Conservation (phyloP, 1,139 yeast species). For the Blastobotrys petasosporus region DNA sequence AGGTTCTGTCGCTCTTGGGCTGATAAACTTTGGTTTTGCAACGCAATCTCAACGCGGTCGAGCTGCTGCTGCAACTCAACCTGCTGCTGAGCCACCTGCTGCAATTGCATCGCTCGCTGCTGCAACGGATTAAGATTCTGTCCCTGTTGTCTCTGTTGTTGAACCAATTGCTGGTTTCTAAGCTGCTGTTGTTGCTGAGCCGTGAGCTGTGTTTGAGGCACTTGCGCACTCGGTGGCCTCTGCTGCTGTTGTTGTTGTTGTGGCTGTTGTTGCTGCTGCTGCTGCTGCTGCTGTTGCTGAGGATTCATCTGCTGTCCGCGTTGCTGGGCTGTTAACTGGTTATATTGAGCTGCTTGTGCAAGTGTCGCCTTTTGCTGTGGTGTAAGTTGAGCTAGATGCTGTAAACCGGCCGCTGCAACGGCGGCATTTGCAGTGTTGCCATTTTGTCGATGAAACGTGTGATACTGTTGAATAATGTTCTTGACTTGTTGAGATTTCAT, state of each 20-base stretch:
- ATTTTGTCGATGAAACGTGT: conserved; percentile 9
- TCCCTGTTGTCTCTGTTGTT: conserved; percentile 15
- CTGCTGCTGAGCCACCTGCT: conserved; percentile 21
- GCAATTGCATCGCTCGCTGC: conserved; percentile 25
- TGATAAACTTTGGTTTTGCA: conserved; percentile 23
- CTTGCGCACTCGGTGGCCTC: conserved; percentile 9
- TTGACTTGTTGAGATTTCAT: conserved; percentile 63
- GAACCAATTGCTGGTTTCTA: conserved; percentile 13
- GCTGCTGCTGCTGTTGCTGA: conserved; percentile 12
- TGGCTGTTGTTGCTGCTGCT: conserved; percentile 11
- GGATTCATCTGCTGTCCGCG: conserved; percentile 9
- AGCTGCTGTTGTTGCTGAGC: conserved; percentile 16
- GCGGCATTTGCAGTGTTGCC: conserved; percentile 21
- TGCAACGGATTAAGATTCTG: conserved; percentile 25
- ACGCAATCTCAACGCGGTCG: conserved; percentile 20
- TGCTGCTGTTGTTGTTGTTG: conserved; percentile 8
- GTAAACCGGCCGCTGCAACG: conserved; percentile 16
- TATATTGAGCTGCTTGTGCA: conserved; percentile 14
- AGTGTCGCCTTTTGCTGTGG: conserved; percentile 18
- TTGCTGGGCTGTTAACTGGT: conserved; percentile 12
- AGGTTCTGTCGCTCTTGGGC: conserved; percentile 17
- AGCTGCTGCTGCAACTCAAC: conserved; percentile 20
- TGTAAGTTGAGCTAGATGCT: conserved; percentile 14
- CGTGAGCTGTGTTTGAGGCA: conserved; percentile 8
- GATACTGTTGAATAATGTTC: conserved; percentile 38